Percentiles rank a stretch among this genome's conserved stretches.
Evolutionary conservation across 257 asterid species (phyloP).

Genomic region (Nicotiana knightiana): DNA sequence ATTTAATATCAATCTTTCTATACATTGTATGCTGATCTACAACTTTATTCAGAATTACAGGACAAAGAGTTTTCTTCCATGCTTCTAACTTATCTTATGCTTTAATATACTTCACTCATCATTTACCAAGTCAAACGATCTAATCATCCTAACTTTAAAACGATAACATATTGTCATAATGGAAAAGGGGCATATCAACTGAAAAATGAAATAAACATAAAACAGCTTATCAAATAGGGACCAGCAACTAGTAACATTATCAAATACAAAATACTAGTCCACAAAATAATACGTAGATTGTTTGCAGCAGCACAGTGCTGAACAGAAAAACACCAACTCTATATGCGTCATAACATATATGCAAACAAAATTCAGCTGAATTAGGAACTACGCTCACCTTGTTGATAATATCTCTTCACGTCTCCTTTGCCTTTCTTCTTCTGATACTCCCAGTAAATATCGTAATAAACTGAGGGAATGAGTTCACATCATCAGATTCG

Average conservation of each 20-base stretch:
- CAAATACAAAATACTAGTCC: background rate
- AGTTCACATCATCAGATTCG: conserved; percentile 11
- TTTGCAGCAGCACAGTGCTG: background rate
- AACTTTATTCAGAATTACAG: background rate
- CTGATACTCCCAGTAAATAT: conserved; percentile 75
- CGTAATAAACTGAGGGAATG: conserved; percentile 65
- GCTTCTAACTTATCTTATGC: background rate
- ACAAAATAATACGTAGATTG: background rate
- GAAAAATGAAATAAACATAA: background rate
- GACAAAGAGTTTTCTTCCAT: background rate
- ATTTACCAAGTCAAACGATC: background rate
- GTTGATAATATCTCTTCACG: conserved; percentile 91
- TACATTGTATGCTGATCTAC: background rate
- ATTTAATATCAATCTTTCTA: background rate
- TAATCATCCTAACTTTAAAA: background rate
- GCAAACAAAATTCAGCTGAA: background rate
- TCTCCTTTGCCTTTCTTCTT: conserved; percentile 82
- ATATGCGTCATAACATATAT: background rate
- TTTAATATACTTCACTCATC: background rate
- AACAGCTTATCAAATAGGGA: background rate
- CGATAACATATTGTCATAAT: background rate
- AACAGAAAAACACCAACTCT: background rate
- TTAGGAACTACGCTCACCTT: conserved; percentile 36
- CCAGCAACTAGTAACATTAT: background rate
- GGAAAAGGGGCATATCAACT: background rate